These are phyloP conservation scores for Aschersonia sp. DNA, from an alignment of 2,329 filamentous ascomycete genomes.

Conservation along the genomic window DNA sequence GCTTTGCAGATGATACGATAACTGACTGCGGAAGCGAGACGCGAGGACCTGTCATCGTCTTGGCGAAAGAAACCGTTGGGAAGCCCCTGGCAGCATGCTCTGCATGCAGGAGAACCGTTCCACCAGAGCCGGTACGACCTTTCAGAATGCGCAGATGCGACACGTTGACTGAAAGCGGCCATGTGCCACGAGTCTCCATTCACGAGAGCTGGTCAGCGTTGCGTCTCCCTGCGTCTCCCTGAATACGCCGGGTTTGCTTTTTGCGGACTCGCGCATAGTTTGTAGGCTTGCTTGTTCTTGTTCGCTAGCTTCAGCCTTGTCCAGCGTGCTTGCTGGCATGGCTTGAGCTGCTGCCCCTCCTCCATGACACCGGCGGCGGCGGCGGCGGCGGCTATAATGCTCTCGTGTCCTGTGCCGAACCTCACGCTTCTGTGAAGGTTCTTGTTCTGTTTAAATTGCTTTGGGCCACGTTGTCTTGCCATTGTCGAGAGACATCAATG, in stretches of 20 bases:
- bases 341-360: constrained; percentile 3
- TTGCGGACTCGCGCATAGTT: constrained; percentile 1
- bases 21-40: background rate
- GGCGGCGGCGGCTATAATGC: constrained; percentile 4
- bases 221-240: background rate
- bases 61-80: too few relatives aligned
- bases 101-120: background rate
- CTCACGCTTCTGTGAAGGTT: constrained; percentile 1
- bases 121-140: background rate
- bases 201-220: background rate
- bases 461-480: constrained; percentile 4
- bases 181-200: background rate
- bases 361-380: background rate
- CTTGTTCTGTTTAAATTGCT: constrained; percentile 3
- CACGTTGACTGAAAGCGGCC: background rate
- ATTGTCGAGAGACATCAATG: background rate
- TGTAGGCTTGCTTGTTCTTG: constrained; percentile 3
- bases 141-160: background rate
- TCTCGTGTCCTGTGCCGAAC: constrained; percentile 1
- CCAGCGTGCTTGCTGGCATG: background rate
- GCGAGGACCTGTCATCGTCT: too few relatives aligned
- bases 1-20: background rate
- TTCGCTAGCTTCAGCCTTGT: constrained; percentile 1
- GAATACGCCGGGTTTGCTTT: constrained; percentile 4
- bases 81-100: too few relatives aligned